Evolutionary conservation across 768 basidiomycete species (phyloP).

Genomic region (Tricholomella constricta): DNA sequence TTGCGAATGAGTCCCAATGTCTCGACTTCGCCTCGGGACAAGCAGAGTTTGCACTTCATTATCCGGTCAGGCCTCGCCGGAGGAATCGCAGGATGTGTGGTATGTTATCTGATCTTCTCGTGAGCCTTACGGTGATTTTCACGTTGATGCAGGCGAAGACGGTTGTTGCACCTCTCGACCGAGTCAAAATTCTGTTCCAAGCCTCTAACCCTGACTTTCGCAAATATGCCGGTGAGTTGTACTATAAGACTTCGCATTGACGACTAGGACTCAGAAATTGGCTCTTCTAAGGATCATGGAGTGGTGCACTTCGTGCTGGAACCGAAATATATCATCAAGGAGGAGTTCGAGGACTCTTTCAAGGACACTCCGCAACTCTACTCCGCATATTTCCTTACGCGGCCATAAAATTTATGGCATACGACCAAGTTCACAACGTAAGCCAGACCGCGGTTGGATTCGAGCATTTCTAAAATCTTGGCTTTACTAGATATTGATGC

Average conservation of each 20-base stretch:
- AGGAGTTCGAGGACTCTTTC: constrained; percentile 83
- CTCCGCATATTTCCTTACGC: constrained; percentile 96
- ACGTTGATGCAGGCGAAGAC: constrained; percentile 75
- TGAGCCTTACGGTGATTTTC: neutral
- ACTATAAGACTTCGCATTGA: constrained; percentile 25
- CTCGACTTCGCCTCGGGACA: constrained; percentile 47
- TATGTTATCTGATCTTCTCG: constrained; percentile 32
- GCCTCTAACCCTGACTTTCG: constrained; percentile 94
- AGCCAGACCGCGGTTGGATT: constrained; percentile 15
- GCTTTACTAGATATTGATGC: constrained; percentile 73
- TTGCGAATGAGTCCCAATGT: constrained; percentile 66
- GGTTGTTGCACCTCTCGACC: constrained; percentile 91
- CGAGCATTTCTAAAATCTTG: constrained; percentile 3
- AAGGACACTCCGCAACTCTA: constrained; percentile 95
- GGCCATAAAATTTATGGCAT: constrained; percentile 95
- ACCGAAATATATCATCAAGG: constrained; percentile 64
- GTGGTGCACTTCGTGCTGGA: constrained; percentile 79
- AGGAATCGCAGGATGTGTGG: constrained; percentile 91
- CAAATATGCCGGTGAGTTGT: constrained; percentile 81
- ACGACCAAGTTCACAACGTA: constrained; percentile 85
- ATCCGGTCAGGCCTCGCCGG: constrained; percentile 89
- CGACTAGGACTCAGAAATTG: neutral
- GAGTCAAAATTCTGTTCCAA: constrained; percentile 99
- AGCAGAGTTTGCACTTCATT: constrained; percentile 58
- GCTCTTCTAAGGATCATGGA: constrained; percentile 72